Evolutionary conservation across 2,329 filamentous ascomycete genomes (phyloP).

Genomic region (Alternaria burnsii): DNA sequence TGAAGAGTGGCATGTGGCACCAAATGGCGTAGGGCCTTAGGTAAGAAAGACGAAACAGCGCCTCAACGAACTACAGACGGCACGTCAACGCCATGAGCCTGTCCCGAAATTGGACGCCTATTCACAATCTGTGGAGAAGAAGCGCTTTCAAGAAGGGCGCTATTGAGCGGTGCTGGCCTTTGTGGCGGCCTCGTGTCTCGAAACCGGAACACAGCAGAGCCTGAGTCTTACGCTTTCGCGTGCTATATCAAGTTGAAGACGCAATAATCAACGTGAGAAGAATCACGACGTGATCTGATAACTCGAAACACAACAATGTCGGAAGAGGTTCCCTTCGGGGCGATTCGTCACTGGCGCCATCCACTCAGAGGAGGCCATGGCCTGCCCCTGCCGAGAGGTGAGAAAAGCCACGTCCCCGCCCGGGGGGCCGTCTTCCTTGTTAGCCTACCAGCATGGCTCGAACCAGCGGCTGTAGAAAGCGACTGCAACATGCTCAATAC

Average conservation of each 20-base stretch:
- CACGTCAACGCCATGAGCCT: conserved; percentile 5
- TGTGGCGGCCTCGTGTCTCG: neutral
- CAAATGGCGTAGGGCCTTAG: conserved; percentile 15
- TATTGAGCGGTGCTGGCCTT: neutral
- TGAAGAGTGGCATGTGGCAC: conserved; percentile 20
- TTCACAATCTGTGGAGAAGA: neutral
- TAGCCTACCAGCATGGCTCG: conserved; percentile 12
- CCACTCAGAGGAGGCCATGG: neutral
- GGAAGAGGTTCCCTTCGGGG: neutral
- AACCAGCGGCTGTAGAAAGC: neutral
- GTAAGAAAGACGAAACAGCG: conserved; percentile 17
- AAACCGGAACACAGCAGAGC: neutral
- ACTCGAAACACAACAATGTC: conserved; percentile 19
- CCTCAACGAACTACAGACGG: conserved; percentile 14
- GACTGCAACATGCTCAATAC: neutral
- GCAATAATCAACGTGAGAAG: neutral
- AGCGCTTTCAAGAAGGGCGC: neutral
- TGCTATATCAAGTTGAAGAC: neutral
- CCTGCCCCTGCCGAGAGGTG: conserved; percentile 1
- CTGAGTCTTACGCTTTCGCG: neutral
- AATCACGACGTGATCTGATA: neutral
- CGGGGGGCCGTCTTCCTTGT: neutral
- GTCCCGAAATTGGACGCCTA: conserved; percentile 14
- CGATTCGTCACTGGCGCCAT: neutral
- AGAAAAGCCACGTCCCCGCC: conserved; percentile 5